Evolutionary conservation across 805 yeast species (phyloP).

Genomic region (Saturnispora silvae): DNA sequence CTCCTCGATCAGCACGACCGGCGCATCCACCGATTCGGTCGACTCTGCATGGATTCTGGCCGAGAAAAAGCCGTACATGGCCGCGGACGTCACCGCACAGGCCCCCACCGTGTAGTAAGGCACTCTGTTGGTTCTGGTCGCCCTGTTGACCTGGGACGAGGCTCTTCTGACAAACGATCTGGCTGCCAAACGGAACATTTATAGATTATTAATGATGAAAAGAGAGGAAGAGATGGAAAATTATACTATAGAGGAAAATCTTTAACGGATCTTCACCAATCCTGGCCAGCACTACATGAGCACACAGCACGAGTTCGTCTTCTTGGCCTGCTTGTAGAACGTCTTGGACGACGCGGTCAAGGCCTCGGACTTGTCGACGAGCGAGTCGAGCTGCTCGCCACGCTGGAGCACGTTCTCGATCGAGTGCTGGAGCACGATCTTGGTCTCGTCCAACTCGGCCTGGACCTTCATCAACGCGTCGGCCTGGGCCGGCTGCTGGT

Average conservation of each 20-base stretch:
- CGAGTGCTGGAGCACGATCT: conserved; percentile 90
- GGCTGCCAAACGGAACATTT: not conserved
- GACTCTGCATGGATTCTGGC: conserved; percentile 12
- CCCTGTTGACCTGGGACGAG: not conserved
- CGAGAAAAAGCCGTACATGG: conserved; percentile 11
- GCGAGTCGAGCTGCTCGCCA: conserved; percentile 89
- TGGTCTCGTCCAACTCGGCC: conserved; percentile 95
- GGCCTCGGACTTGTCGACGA: conserved; percentile 93
- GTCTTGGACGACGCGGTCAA: conserved; percentile 78
- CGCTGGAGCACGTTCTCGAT: conserved; percentile 89
- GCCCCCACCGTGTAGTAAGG: conserved; percentile 11
- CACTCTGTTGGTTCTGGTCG: not conserved
- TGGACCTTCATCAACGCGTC: conserved; percentile 96
- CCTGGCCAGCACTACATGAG: conserved; percentile 39
- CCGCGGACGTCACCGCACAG: conserved; percentile 12
- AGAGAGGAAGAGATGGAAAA: not conserved
- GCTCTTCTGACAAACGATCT: not conserved
- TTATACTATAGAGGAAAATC: not conserved
- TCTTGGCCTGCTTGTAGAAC: conserved; percentile 96
- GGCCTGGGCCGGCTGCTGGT: conserved; percentile 96
- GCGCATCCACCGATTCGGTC: conserved; percentile 3
- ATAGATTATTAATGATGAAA: not conserved
- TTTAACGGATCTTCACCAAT: no score
- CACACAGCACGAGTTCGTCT: conserved; percentile 82
- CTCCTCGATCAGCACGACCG: conserved; percentile 15